Percentiles rank a stretch among this genome's conserved stretches.
Evolutionary conservation across 306 rosid species (phyloP).

Genomic region (Glycine soja): DNA sequence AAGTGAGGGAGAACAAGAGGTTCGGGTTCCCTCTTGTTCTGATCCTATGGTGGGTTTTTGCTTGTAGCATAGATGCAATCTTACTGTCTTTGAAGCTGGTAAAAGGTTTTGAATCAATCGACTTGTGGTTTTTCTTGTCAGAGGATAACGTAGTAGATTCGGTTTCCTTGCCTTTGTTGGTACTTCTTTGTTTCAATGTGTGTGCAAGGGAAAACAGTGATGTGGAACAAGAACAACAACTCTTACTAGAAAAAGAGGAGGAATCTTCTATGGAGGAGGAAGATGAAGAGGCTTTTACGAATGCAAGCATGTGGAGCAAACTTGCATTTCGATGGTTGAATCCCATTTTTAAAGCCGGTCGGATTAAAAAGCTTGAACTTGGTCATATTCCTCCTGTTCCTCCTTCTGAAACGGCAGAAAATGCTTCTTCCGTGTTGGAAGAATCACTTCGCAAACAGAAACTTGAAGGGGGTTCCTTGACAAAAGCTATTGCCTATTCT

Average conservation of each 20-base stretch:
- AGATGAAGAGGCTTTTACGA: conserved; percentile 47
- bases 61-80: conserved; percentile 43
- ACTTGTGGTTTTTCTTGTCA: conserved; percentile 56
- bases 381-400: conserved; percentile 74
- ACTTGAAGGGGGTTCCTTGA: conserved; percentile 58
- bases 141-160: conserved; percentile 56
- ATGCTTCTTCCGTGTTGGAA: conserved; percentile 65
- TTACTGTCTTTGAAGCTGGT: conserved; percentile 50
- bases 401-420: conserved; percentile 69
- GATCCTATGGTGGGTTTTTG: conserved; percentile 72
- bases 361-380: conserved; percentile 69
- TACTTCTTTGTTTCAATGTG: conserved; percentile 56
- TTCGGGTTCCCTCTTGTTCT: conserved; percentile 65
- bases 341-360: conserved; percentile 71
- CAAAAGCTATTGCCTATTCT: conserved; percentile 63
- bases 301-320: conserved; percentile 74
- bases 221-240: conserved; percentile 33
- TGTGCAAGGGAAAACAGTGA: conserved; percentile 51
- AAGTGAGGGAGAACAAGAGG: conserved; percentile 34
- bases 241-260: conserved; percentile 59
- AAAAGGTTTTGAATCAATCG: conserved; percentile 37
- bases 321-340: conserved; percentile 83
- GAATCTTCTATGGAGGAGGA: conserved; percentile 22
- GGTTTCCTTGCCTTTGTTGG: conserved; percentile 63
- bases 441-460: conserved; percentile 72